Evolutionary conservation across 768 basidiomycete genomes (phyloP).

Genomic region (Tylopilus rubrobrunneus): DNA sequence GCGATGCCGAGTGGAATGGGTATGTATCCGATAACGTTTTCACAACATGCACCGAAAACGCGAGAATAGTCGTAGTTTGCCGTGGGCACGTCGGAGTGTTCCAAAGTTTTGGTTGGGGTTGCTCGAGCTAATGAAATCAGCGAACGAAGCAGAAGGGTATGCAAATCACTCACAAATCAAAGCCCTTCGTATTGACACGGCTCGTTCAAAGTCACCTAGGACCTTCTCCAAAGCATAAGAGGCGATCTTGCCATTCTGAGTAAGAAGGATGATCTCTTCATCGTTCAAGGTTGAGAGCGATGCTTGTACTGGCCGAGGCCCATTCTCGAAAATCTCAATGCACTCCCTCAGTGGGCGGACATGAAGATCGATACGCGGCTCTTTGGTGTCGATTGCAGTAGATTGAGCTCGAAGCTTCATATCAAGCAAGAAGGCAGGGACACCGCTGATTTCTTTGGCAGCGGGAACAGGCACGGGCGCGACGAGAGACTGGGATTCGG

Average conservation of each 20-base stretch:
- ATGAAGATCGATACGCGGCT: constrained; percentile 9
- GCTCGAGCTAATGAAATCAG: constrained; percentile 60
- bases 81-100: constrained; percentile 79
- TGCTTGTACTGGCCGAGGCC: constrained; percentile 55
- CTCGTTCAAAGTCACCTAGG: constrained; percentile 81
- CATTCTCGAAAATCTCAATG: constrained; percentile 74
- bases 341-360: constrained; percentile 70
- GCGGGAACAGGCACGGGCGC: constrained; percentile 25
- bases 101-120: constrained; percentile 78
- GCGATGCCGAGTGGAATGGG: constrained; percentile 96
- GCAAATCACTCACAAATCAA: constrained; percentile 71
- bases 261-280: constrained; percentile 86
- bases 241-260: constrained; percentile 89
- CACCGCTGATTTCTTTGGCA: constrained; percentile 16
- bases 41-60: constrained; percentile 95
- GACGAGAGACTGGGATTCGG: constrained; percentile 15
- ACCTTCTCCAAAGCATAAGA: constrained; percentile 96
- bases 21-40: constrained; percentile 97
- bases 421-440: constrained; percentile 29
- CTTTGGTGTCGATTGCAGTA: constrained; percentile 11
- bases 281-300: constrained; percentile 69
- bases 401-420: constrained; percentile 33
- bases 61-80: constrained; percentile 87
- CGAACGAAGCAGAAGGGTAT: background rate
- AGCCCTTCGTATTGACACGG: constrained; percentile 81